phyloP scores from a whole-genome alignment of 140 eudicot species.

The Senecio squalidus region DNA sequence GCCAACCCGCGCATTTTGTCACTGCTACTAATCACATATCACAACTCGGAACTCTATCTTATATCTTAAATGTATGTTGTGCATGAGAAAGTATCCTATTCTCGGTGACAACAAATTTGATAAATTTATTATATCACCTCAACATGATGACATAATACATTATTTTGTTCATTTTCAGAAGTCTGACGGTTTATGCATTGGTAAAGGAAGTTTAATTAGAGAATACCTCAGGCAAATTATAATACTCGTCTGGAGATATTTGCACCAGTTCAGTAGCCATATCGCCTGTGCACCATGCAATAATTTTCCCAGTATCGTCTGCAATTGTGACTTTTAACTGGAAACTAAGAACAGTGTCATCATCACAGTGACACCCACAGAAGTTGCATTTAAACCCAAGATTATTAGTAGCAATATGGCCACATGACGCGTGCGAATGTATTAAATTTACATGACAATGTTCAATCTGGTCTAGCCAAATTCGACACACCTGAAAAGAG shows the following conservation, averaged over 20 bases:
- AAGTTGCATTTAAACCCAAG: slow-evolving; percentile 57
- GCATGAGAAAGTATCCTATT: not conserved
- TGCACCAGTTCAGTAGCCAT: slow-evolving; percentile 81
- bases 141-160: not conserved
- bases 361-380: slow-evolving; percentile 51
- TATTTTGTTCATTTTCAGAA: not conserved
- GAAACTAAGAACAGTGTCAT: slow-evolving; percentile 51
- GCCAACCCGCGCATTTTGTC: too few relatives aligned
- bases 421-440: slow-evolving; percentile 58
- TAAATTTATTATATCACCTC: not conserved
- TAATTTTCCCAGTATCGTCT: slow-evolving; percentile 52
- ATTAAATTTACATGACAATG: slow-evolving; percentile 54
- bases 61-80: not conserved
- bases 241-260: slow-evolving; percentile 80
- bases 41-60: not conserved
- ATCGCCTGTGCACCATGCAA: slow-evolving; percentile 87
- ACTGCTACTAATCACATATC: not conserved
- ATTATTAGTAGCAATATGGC: slow-evolving; percentile 41
- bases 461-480: slow-evolving; percentile 79
- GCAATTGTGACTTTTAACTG: slow-evolving; percentile 65
- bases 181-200: not conserved
- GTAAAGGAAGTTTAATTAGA: slow-evolving; percentile 2
- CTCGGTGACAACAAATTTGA: not conserved
- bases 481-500: slow-evolving; percentile 59
- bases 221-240: slow-evolving; percentile 72